Evolutionary conservation across 305 asterid genomes (phyloP).

Genomic region (Solanum hybrid): DNA sequence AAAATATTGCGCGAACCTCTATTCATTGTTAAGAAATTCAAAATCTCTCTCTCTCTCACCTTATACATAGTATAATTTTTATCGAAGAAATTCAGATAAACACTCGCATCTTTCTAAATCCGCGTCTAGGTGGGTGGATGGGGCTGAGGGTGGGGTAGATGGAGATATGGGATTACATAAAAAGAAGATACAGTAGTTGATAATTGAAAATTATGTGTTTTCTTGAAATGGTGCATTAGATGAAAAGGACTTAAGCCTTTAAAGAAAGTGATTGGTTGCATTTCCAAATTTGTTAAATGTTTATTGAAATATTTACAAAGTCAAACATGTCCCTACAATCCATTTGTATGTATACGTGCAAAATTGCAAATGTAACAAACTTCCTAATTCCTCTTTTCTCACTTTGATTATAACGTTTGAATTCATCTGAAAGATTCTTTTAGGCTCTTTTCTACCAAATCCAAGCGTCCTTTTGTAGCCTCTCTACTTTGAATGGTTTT

Average conservation of each 20-base stretch:
- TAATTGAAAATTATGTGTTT: not conserved
- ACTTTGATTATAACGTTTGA: conserved; percentile 3
- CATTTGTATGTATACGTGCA: not conserved
- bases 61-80: not conserved
- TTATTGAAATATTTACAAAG: not conserved
- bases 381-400: conserved; percentile 6
- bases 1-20: not conserved
- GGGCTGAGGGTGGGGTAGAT: not conserved
- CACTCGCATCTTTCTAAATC: not conserved
- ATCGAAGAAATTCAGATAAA: fast-evolving
- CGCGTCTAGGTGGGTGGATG: not conserved
- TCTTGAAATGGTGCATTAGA: conserved; percentile 26
- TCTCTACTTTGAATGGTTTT: conserved; percentile 9
- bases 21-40: not conserved
- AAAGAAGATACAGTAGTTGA: conserved; percentile 28
- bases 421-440: conserved; percentile 2
- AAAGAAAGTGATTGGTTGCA: conserved; percentile 53
- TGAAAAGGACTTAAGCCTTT: conserved; percentile 21
- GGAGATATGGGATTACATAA: not conserved
- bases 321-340: conserved; percentile 22
- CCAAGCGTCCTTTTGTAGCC: conserved; percentile 26
- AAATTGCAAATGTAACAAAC: not conserved
- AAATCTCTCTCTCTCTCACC: not conserved
- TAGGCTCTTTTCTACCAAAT: conserved; percentile 30
- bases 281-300: conserved; percentile 17